Evolutionary conservation across 345 rosid genomes (phyloP), one percentile per base, ranked within the genome.

Genomic region (Trapa bicornis): DNA sequence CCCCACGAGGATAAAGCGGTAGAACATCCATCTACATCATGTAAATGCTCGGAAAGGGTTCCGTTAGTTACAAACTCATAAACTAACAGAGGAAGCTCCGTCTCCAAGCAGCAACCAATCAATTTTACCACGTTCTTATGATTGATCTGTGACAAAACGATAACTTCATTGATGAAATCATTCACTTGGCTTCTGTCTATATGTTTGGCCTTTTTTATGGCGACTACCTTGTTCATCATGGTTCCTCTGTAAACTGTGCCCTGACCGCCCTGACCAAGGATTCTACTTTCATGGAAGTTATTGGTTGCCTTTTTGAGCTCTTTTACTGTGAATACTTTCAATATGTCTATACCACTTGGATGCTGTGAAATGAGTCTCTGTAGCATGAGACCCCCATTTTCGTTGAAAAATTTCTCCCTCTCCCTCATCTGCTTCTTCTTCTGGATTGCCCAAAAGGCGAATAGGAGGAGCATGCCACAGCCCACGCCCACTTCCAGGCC

Each of bases 131-230:
- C 77, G 16, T 83, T 75, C 50, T 74, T 68, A 10, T 80, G 83
- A 54, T 83, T 80, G 62, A 83, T 80, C 64, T 80, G 78, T 9
- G 81, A 78, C 35, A 84, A 79, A 2, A 84, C 76, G 0, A 62
- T 39, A n/a, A 84, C 75, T 54, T 84, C 83, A 29, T 81, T 84
- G 65, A 81, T 68, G 73, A 81, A 84, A 39, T 75, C 80, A 15
- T 78, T 84, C 1, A 74, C 68, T 47, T 82, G 79, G 16, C 67
- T 77, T 35, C 56, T 71, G n/a, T 84, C 80, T 37, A 79, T 52
- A 0, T 74, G 65, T 54, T 37, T 75, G 7, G 86, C 80, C 36
- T 72, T 84, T 67, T 84, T 84, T 17, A 82, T 80, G 2, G 87
- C 87, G 0, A 84, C 74, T 0, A 72, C n/a, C 29, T 69, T 74